Percentiles rank a stretch among this genome's conserved stretches.
Evolutionary conservation across 805 yeast genomes (phyloP).

Genomic region (Sugiyamaella chiloensis): DNA sequence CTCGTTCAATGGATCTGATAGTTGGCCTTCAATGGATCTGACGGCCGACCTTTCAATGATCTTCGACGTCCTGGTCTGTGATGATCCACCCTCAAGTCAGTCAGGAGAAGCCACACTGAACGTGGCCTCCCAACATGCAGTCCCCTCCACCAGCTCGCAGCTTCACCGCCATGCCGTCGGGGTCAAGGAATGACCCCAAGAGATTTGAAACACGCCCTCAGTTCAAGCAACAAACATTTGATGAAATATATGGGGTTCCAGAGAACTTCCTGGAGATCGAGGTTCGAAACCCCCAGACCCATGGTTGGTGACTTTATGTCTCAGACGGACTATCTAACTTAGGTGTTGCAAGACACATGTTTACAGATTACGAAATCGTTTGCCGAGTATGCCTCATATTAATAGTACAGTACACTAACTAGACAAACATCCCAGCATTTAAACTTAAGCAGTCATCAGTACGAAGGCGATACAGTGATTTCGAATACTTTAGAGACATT

Average conservation of each 20-base stretch:
- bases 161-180: slow-evolving; percentile 32
- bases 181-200: slow-evolving; percentile 22
- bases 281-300: slow-evolving; percentile 72
- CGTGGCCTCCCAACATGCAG: slow-evolving; percentile 19
- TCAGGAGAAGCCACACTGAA: slow-evolving; percentile 1
- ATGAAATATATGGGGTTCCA: slow-evolving; percentile 88
- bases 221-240: slow-evolving; percentile 60
- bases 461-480: slow-evolving; percentile 85
- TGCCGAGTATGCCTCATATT: slow-evolving; percentile 50
- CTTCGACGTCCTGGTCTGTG: too few species aligned
- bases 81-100: too few species aligned
- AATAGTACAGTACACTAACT: not conserved
- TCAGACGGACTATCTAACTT: too few species aligned
- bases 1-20: too few species aligned
- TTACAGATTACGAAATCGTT: slow-evolving; percentile 86
- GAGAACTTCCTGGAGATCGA: slow-evolving; percentile 92
- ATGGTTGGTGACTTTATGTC: slow-evolving; percentile 41
- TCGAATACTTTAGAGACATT: slow-evolving; percentile 72
- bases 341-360: slow-evolving; percentile 56
- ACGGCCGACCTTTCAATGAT: too few species aligned
- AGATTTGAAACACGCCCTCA: slow-evolving; percentile 37
- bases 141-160: slow-evolving; percentile 25
- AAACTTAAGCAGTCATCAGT: slow-evolving; percentile 60
- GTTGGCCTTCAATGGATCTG: too few species aligned
- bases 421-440: slow-evolving; percentile 88